Base-by-base conservation (phyloP, 768 basidiomycete genomes). In the Collybiopsis luxurians region DNA sequence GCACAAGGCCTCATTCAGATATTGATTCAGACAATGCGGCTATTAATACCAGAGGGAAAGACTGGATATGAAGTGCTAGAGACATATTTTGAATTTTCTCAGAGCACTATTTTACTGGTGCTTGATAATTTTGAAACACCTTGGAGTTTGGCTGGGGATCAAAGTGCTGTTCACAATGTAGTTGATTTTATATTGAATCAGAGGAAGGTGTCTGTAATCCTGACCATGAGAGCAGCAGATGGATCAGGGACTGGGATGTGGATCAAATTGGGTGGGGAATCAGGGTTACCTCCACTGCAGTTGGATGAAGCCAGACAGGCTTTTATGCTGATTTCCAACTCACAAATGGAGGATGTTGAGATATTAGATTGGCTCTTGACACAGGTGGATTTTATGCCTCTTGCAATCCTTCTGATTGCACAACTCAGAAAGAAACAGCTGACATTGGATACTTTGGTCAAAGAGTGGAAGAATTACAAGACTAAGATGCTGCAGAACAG, bases 91-190 rank as follows among this genome's bases (percentile, higher is more conserved):
- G 28, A 13, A 12, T 4, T 10, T 10, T 26, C 15, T 6, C 46
- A 47, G n/a, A 15, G 7, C 27, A 38, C 34, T 2, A 19, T 45
- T 4, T 38, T 58, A 9, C 57, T 58, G n/a, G 43, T 58, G 15
- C 23, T 58, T 3, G 57, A 58, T 26, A 58, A 58, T 43, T 58
- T 58, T 39, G 57, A 58, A 44, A 34, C 31, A 34, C 31, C 31
- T 6, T 34, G 31, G 31, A 34, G 13, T 34, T 5, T 5, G 6
- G 23, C 13, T 45, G 39, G 21, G 12, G 7, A 13, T 12, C n/a
- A 31, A 9, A 21, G 4, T 31, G 27, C 10, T 2, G 42, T 53
- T 44, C 17, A 27, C 12, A 34, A 21, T 42, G 15, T 58, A 3
- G 17, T 58, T 4, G 31, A 44, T 10, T 38, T 3, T 3, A 23